phyloP scores from a whole-genome alignment of 2,329 filamentous ascomycete species.

The Penicillium vulpinum region DNA sequence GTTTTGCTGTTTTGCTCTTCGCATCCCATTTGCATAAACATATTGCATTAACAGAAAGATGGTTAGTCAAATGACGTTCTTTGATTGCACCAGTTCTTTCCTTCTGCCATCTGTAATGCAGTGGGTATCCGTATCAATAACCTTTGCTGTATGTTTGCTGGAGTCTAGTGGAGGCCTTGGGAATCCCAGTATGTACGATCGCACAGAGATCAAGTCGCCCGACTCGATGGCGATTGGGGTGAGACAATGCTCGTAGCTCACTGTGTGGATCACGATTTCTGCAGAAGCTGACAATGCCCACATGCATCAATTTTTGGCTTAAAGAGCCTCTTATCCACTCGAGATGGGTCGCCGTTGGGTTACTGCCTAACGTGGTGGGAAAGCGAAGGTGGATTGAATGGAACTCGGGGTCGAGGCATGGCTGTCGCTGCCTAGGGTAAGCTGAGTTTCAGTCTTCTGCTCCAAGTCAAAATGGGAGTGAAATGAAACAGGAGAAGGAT shows the following conservation, averaged over 20 bases:
- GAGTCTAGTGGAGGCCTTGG: background rate
- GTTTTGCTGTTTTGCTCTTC: conserved; percentile 4
- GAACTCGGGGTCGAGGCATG: background rate
- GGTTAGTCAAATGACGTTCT: conserved; percentile 21
- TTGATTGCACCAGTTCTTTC: conserved; percentile 3
- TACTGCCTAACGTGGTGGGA: background rate
- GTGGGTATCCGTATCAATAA: background rate
- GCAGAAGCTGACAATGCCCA: background rate
- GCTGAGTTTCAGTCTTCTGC: background rate
- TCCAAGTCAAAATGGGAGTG: background rate
- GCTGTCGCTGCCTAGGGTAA: background rate
- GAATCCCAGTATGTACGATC: background rate
- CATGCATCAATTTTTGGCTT: background rate
- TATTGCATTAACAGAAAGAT: conserved; percentile 17
- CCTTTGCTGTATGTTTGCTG: background rate
- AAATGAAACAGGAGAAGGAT: background rate
- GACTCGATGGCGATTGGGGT: background rate
- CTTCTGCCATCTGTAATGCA: background rate
- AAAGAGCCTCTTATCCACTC: background rate
- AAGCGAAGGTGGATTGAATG: background rate
- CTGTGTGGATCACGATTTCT: background rate
- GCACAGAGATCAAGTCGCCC: background rate
- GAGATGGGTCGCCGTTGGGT: background rate
- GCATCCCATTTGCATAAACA: conserved; percentile 15
- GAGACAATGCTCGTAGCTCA: background rate